Percentiles rank a stretch among this genome's conserved stretches.
Conservation (phyloP, 2,329 filamentous ascomycete species). For the Cadophora malorum region DNA sequence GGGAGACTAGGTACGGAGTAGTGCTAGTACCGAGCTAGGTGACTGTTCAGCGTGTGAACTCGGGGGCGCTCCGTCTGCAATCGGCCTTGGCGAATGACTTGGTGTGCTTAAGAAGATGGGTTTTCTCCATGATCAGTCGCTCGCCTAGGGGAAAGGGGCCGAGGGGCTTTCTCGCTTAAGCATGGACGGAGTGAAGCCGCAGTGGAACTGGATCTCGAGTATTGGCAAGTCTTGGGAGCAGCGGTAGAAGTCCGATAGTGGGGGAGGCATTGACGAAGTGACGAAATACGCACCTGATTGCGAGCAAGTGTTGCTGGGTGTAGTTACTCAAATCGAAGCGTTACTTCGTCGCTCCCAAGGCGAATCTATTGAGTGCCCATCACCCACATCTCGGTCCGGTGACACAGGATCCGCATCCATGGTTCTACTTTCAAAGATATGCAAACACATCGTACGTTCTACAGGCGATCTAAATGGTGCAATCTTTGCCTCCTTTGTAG, state of each 20-base stretch:
- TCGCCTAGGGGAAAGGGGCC: background rate
- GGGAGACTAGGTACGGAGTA: background rate
- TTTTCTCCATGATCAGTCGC: background rate
- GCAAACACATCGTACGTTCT: too few relatives aligned
- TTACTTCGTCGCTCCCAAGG: too few relatives aligned
- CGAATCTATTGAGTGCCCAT: too few relatives aligned
- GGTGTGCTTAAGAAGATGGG: background rate
- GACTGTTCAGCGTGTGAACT: background rate
- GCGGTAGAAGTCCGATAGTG: conserved; percentile 11
- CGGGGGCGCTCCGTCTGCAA: background rate
- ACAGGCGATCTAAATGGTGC: too few relatives aligned
- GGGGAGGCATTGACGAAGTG: background rate
- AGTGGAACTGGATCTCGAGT: background rate
- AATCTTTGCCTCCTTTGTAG: too few relatives aligned
- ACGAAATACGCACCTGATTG: background rate
- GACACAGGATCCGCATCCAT: too few relatives aligned
- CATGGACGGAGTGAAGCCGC: conserved; percentile 4
- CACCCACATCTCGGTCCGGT: too few relatives aligned
- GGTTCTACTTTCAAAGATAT: too few relatives aligned
- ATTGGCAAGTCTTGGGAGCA: conserved; percentile 2
- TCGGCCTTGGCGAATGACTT: background rate
- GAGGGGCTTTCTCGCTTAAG: conserved; percentile 4
- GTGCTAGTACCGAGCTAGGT: background rate
- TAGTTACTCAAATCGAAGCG: background rate
- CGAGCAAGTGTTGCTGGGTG: background rate